Percentiles rank a stretch among this genome's conserved stretches.
These are phyloP conservation scores for Amborella trichopoda DNA, from an alignment of 164 flowering plant species.

Conservation along the genomic window DNA sequence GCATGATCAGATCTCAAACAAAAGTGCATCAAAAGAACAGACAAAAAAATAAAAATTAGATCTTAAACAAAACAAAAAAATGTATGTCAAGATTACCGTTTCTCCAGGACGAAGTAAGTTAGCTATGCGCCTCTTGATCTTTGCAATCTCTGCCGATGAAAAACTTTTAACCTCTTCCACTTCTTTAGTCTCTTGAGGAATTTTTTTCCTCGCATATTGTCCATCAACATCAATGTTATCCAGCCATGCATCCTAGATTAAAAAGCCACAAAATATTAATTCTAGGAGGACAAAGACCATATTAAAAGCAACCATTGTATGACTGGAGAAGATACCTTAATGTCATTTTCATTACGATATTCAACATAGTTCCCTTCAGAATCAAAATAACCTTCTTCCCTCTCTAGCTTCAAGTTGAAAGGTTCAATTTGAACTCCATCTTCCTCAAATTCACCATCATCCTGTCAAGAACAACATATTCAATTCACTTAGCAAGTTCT, in stretches of 20 bases:
- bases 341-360: conserved; percentile 37
- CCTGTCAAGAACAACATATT: conserved; percentile 36
- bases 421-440: conserved; percentile 81
- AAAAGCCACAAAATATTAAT: too few species aligned
- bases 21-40: too few species aligned
- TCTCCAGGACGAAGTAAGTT: conserved; percentile 75
- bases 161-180: conserved; percentile 36
- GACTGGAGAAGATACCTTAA: conserved; percentile 39
- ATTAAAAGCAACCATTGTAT: too few species aligned
- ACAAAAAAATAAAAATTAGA: too few species aligned
- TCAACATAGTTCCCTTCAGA: conserved; percentile 77
- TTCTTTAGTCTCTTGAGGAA: conserved; percentile 11
- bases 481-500: background rate
- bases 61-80: too few species aligned
- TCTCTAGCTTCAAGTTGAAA: conserved; percentile 72
- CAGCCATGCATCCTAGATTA: conserved; percentile 91
- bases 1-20: too few species aligned
- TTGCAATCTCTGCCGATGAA: conserved; percentile 58
- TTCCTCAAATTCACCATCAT: conserved; percentile 44
- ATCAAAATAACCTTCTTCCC: conserved; percentile 95
- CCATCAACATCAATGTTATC: conserved; percentile 63
- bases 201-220: conserved; percentile 19
- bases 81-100: conserved; percentile 48
- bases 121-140: conserved; percentile 82
- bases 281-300: too few species aligned